phyloP scores from a whole-genome alignment of 306 rosid genomes.

The Malus asiatica region DNA sequence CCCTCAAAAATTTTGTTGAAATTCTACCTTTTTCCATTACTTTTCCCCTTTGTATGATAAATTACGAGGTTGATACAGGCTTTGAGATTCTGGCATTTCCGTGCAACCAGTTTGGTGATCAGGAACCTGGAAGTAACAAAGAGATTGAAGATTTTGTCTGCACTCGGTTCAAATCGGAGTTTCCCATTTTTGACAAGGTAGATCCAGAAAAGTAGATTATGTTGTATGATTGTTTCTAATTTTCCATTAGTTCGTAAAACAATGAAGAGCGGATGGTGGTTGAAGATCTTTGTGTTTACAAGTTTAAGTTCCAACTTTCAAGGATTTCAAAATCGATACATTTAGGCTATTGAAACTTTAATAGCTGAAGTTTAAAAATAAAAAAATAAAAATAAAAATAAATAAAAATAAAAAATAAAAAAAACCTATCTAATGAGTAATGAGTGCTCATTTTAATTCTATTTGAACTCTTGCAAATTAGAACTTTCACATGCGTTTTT shows the following conservation, averaged over 20 bases:
- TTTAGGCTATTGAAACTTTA: not conserved
- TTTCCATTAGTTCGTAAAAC: not conserved
- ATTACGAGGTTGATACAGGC: slow-evolving; percentile 32
- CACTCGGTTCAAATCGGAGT: slow-evolving; percentile 78
- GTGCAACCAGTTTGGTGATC: slow-evolving; percentile 75
- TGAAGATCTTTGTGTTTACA: not conserved
- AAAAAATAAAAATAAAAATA: no score
- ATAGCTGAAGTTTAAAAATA: no score
- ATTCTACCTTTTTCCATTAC: not conserved
- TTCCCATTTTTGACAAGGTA: slow-evolving; percentile 85
- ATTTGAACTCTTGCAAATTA: not conserved
- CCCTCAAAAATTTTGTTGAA: not conserved
- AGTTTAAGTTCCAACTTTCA: not conserved
- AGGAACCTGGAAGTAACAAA: slow-evolving; percentile 84
- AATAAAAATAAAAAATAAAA: no score
- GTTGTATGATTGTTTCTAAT: not conserved
- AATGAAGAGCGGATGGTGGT: not conserved
- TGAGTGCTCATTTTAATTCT: not conserved
- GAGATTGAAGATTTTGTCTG: slow-evolving; percentile 75
- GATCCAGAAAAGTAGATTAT: not conserved
- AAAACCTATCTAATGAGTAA: no score
- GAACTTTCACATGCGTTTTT: not conserved
- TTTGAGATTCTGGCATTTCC: slow-evolving; percentile 84
- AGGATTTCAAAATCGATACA: not conserved
- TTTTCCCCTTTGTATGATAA: not conserved